A percentile compares a stretch with the other conserved stretches of the same genome.
phyloP scores from a whole-genome alignment of 2,329 filamentous ascomycete genomes.

The Fusarium begoniae region DNA sequence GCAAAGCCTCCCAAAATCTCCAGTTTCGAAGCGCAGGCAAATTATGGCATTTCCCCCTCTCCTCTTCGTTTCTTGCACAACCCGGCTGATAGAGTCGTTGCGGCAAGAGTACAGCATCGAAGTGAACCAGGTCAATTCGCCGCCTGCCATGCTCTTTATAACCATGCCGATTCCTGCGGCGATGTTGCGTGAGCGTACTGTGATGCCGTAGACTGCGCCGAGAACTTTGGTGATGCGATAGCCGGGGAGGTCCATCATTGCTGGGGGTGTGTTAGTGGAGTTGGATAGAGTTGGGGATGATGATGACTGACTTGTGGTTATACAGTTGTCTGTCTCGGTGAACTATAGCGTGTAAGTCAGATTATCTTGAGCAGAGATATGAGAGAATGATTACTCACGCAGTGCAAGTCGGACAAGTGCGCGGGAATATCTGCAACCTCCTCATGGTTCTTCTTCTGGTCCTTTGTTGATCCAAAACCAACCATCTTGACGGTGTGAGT shows the following conservation, averaged over 20 bases:
- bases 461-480: conserved; percentile 35
- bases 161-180: conserved; percentile 65
- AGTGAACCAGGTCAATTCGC: conserved; percentile 68
- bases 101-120: conserved; percentile 66
- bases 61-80: conserved; percentile 65
- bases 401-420: conserved; percentile 60
- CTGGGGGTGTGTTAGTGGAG: conserved; percentile 31
- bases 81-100: conserved; percentile 65
- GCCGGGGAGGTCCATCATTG: conserved; percentile 71
- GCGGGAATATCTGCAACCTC: conserved; percentile 51
- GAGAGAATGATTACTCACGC: conserved; percentile 38
- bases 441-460: conserved; percentile 36
- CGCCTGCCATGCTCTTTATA: conserved; percentile 65
- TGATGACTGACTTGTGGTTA: conserved; percentile 60
- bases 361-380: too few relatives aligned
- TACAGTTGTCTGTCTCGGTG: conserved; percentile 68
- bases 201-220: conserved; percentile 66
- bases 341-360: conserved; percentile 39
- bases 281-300: background rate
- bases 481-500: conserved; percentile 37
- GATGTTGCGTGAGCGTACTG: conserved; percentile 66
- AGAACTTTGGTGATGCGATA: conserved; percentile 67
- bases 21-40: conserved; percentile 66
- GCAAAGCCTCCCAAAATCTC: conserved; percentile 65
- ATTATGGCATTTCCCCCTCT: conserved; percentile 69